phyloP scores from a whole-genome alignment of 2,329 filamentous ascomycete species.

The Sphaerostilbella broomeana region DNA sequence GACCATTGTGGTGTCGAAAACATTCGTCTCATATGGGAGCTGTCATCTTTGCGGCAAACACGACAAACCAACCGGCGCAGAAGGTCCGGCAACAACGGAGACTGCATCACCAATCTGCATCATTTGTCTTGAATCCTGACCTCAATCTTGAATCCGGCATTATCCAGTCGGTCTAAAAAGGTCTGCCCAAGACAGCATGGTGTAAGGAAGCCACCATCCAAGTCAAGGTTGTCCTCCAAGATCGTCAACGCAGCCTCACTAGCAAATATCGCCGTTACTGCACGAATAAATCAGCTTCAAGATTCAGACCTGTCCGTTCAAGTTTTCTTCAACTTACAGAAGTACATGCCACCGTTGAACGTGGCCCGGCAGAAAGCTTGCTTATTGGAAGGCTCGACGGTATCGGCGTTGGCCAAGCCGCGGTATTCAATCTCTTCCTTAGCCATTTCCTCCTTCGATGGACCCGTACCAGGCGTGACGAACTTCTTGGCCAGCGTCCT shows the following conservation, averaged over 20 bases:
- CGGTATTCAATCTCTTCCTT: constrained; percentile 58
- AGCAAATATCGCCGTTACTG: constrained; percentile 60
- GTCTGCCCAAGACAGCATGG: constrained; percentile 63
- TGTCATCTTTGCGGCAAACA: no score
- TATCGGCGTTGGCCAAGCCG: constrained; percentile 57
- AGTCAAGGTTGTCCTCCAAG: constrained; percentile 52
- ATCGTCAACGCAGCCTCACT: constrained; percentile 60
- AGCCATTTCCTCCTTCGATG: constrained; percentile 44
- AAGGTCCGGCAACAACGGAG: no score
- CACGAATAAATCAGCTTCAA: constrained; percentile 4
- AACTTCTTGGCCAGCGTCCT: constrained; percentile 37
- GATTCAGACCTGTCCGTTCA: background rate
- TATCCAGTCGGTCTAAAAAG: constrained; percentile 56
- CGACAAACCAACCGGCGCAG: no score
- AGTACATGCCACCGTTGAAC: constrained; percentile 58
- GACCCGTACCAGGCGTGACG: constrained; percentile 51
- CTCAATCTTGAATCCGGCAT: constrained; percentile 58
- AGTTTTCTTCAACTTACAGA: constrained; percentile 40
- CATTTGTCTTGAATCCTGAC: constrained; percentile 32
- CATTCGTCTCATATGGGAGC: no score
- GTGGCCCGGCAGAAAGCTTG: constrained; percentile 50
- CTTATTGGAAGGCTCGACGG: constrained; percentile 33
- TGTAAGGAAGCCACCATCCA: constrained; percentile 64
- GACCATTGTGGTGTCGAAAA: no score
- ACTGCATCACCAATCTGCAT: no score